Conservation (phyloP, 805 yeast species). For the Ogataea populi-albae region DNA sequence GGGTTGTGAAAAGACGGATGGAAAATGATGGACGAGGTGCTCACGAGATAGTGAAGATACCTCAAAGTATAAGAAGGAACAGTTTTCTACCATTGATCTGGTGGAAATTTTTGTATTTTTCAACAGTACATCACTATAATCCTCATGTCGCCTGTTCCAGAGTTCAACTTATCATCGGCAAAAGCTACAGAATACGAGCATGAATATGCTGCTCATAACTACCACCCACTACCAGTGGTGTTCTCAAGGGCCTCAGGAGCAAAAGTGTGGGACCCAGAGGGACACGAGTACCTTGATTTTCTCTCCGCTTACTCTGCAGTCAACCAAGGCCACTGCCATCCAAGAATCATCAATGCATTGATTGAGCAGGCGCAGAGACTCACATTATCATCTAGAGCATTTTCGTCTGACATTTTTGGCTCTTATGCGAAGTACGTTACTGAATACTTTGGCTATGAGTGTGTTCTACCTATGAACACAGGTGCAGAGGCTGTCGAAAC, state of each 20-base stretch:
- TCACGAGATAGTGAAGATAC: too few species aligned
- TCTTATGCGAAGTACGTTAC: conserved; percentile 83
- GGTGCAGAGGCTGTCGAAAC: conserved; percentile 99
- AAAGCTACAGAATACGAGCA: conserved; percentile 68
- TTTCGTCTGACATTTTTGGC: conserved; percentile 86
- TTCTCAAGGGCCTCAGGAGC: conserved; percentile 86
- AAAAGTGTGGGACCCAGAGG: conserved; percentile 98
- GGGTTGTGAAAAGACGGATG: too few species aligned
- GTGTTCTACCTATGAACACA: conserved; percentile 96
- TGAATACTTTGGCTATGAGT: conserved; percentile 85
- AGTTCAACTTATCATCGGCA: conserved; percentile 55
- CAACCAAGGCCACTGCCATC: conserved; percentile 98
- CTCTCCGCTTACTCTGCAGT: conserved; percentile 95
- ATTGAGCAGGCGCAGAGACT: conserved; percentile 80
- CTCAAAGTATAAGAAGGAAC: too few species aligned
- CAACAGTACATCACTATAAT: background rate
- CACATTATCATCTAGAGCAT: conserved; percentile 89
- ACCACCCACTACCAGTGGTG: conserved; percentile 95
- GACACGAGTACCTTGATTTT: conserved; percentile 88
- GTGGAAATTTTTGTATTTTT: too few species aligned
- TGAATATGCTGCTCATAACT: conserved; percentile 91
- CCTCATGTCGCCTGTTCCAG: conserved; percentile 23
- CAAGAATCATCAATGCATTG: conserved; percentile 81
- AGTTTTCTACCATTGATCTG: too few species aligned
- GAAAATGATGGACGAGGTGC: too few species aligned